Base-by-base conservation (phyloP, 768 basidiomycete genomes). In the Pleurotus pulmonarius region DNA sequence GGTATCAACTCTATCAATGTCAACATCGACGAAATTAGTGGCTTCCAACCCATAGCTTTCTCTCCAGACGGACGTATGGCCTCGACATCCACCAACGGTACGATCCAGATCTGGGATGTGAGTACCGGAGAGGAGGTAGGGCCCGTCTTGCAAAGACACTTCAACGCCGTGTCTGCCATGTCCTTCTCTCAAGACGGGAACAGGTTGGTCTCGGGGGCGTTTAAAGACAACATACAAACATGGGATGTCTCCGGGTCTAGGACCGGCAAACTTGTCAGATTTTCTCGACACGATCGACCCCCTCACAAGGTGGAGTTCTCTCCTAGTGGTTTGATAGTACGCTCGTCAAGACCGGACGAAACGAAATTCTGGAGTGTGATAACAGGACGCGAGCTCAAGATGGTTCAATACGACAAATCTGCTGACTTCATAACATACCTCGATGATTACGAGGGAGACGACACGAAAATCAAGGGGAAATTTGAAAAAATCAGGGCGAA, bases 81-180 rank as follows among this genome's bases (percentile, higher is more conserved):
- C 16, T 56, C 55, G 4, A 45, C 40, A 12, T 56, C 55, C 8
- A 22, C 29, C 11, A 45, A 56, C 15, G 44, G 55, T 15, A 56
- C 55, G 15, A 46, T 56, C 20, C 45, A 46, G 40, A 37, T 56
- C 18, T 56, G 55, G 55, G 44, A 56, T 56, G 45, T 25, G 11
- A 12, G 2, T 5, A 56, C 55, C 13, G 55, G 55, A 6, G 22
- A 16, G 20, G 41, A 41, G 25, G 25, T 56, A 3, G 48, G 48
- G 13, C 29, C 55, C n/a, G 29, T 37, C 4, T 44, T 56, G 55
- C 43, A 56, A 34, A 20, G 45, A 4, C 55, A 44, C 39, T 46
- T 45, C 12, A 45, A 45, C 20, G n/a, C 41, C 25, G 40, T 46
- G 22, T 46, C 40, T 29, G 29, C 45, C 29, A 56, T 56, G 40